Evolutionary conservation across 2,329 filamentous ascomycete genomes (phyloP), one percentile per base, ranked within the genome.

Genomic region (Botrytis squamosa): DNA sequence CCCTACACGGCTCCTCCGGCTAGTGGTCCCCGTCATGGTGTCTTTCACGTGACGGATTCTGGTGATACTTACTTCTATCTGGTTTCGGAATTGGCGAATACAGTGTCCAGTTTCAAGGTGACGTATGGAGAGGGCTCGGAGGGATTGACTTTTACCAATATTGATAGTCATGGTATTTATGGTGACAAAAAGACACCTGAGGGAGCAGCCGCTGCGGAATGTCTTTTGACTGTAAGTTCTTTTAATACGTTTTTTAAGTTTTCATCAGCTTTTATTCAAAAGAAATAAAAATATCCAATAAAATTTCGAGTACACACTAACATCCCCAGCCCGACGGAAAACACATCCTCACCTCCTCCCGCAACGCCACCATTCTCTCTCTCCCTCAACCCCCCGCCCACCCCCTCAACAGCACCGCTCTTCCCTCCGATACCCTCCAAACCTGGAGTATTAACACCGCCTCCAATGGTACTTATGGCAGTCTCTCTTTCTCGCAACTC

Each of bases 271-370:
- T 67, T 57, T 6, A 40, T 22, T 10, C 16, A 18, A 14, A 10
- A 22, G 25, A 57, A 10, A 65, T 33, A 7, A 29, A 29, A 9
- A 29, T 18, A 42, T 16, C 9, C 4, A 12, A 33, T 25, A 6
- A 64, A 29, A 44, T 20, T 7, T 18, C 3, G 14, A 55, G n/a
- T 14, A 46, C n/a, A 63, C 75, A 64, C 49, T 68, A 75, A 74
- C 75, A 74, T 71, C 52, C 57, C 62, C 33, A 89, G 88, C 87
- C 88, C 67, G 87, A 90, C 78, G 84, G 86, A 74, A 87, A 86
- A 52, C 92, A 89, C 83, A 80, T 94, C 70, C 85, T 92, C 77
- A 86, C 92, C 60, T 91, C 90, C 3, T 92, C 92, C 76, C 90
- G 93, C 75, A 87, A 88, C 79, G 91, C 91, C 79, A 84, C 83